Evolutionary conservation across 179 eudicot species (phyloP).

Genomic region (Vitellaria paradoxa): DNA sequence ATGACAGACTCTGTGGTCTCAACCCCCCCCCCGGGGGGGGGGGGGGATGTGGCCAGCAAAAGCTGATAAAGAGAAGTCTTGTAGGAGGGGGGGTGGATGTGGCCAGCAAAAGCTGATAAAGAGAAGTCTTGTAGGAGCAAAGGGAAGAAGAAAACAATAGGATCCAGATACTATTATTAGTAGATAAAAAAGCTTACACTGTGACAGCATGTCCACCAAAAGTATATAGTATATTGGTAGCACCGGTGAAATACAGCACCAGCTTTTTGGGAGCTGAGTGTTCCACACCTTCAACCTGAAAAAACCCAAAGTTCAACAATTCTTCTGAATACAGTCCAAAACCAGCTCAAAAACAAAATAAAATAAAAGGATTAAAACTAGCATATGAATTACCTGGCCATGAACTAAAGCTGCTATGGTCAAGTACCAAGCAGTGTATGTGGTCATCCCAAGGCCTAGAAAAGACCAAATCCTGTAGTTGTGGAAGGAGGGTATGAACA

Average conservation of each 20-base stretch:
- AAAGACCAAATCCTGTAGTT: conserved; percentile 90
- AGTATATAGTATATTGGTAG: conserved; percentile 89
- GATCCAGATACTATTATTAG: no score
- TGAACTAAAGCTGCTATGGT: conserved; percentile 71
- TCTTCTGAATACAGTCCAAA: background rate
- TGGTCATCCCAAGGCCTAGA: conserved; percentile 91
- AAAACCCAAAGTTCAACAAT: background rate
- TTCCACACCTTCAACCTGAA: conserved; percentile 58
- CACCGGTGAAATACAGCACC: conserved; percentile 83
- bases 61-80: conserved; percentile 40
- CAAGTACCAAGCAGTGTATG: conserved; percentile 94
- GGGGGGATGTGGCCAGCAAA: conserved; percentile 37
- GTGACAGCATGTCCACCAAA: conserved; percentile 97
- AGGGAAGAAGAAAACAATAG: no score
- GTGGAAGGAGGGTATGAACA: conserved; percentile 86
- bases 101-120: conserved; percentile 48
- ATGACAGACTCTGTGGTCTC: conserved; percentile 20
- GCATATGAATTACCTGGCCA: conserved; percentile 62
- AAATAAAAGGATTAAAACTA: background rate
- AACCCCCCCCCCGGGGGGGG: no score
- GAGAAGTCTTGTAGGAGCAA: conserved; percentile 24
- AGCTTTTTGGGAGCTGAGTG: conserved; percentile 69
- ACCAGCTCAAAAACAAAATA: background rate
- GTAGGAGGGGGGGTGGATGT: no score
- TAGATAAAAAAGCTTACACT: conserved; percentile 48